phyloP scores from a whole-genome alignment of 768 basidiomycete genomes.

The Pholiota conissans region DNA sequence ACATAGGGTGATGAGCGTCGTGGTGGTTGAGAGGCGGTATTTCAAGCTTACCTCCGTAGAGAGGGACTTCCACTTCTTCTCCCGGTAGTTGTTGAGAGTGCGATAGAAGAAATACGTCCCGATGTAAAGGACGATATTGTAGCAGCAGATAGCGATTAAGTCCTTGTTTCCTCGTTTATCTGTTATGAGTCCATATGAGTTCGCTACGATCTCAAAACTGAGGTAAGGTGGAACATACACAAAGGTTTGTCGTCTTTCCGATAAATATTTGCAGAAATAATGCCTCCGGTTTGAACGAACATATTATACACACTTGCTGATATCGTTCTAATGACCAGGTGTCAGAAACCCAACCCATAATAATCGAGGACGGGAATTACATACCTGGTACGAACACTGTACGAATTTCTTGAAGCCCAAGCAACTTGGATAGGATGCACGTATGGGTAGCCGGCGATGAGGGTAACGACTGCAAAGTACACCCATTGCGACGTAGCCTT shows the following conservation, averaged over 20 bases:
- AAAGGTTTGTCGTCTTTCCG: slow-evolving; percentile 47
- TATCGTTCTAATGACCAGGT: slow-evolving; percentile 29
- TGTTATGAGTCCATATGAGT: slow-evolving; percentile 14
- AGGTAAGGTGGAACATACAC: slow-evolving; percentile 24
- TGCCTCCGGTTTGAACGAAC: slow-evolving; percentile 35
- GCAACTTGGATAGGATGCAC: slow-evolving; percentile 47
- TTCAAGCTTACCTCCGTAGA: slow-evolving; percentile 38
- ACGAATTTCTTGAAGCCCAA: slow-evolving; percentile 59
- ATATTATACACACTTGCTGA: slow-evolving; percentile 58
- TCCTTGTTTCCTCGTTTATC: slow-evolving; percentile 60
- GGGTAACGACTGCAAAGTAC: slow-evolving; percentile 49
- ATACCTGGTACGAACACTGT: slow-evolving; percentile 53
- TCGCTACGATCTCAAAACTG: neutral
- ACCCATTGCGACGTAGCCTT: slow-evolving; percentile 51
- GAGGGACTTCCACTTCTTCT: slow-evolving; percentile 51
- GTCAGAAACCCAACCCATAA: slow-evolving; percentile 12
- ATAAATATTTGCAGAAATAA: slow-evolving; percentile 48
- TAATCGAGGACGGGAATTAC: neutral
- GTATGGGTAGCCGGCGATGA: slow-evolving; percentile 55
- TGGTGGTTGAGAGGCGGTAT: neutral
- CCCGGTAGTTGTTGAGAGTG: slow-evolving; percentile 44
- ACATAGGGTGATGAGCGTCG: neutral
- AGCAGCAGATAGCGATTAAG: slow-evolving; percentile 52
- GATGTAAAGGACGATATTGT: slow-evolving; percentile 55
- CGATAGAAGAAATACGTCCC: slow-evolving; percentile 57